These are phyloP conservation scores for Candida glaebosa DNA, from an alignment of 805 yeast genomes.

Conservation along the genomic window DNA sequence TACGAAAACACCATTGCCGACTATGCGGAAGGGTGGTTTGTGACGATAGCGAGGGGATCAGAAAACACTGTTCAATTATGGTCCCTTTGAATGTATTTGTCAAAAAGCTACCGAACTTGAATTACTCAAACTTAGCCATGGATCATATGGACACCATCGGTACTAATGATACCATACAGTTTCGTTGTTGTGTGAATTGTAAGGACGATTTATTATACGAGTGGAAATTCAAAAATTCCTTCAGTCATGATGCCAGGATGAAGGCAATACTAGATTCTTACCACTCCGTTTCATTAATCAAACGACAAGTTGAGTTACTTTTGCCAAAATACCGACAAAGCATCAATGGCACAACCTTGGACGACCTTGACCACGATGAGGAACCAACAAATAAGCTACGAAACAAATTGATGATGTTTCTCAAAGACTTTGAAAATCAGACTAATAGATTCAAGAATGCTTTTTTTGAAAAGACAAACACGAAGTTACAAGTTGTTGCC, in stretches of 20 bases:
- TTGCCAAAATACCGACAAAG: constrained; percentile 19
- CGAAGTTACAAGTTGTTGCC: constrained; percentile 12
- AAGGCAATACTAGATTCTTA: constrained; percentile 17
- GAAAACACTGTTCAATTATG: constrained; percentile 64
- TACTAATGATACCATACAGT: constrained; percentile 15
- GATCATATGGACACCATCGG: constrained; percentile 14
- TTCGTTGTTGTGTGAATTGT: constrained; percentile 71
- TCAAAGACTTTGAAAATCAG: constrained; percentile 31
- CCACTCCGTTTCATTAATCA: constrained; percentile 18
- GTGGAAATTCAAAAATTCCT: constrained; percentile 26
- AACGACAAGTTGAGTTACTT: constrained; percentile 19
- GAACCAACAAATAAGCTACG: constrained; percentile 19
- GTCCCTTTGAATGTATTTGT: constrained; percentile 50
- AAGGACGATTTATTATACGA: constrained; percentile 57
- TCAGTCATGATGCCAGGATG: constrained; percentile 2
- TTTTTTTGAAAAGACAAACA: constrained; percentile 12
- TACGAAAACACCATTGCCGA: constrained; percentile 87
- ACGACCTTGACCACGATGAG: constrained; percentile 10
- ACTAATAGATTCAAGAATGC: constrained; percentile 19
- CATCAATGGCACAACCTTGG: constrained; percentile 5
- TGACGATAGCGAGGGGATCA: constrained; percentile 47
- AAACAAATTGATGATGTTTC: constrained; percentile 16
- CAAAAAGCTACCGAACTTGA: constrained; percentile 34
- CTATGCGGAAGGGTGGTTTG: constrained; percentile 83
- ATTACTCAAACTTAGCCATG: constrained; percentile 25